Conservation (phyloP, 2,329 filamentous ascomycete genomes). For the Neofusicoccum parvum region DNA sequence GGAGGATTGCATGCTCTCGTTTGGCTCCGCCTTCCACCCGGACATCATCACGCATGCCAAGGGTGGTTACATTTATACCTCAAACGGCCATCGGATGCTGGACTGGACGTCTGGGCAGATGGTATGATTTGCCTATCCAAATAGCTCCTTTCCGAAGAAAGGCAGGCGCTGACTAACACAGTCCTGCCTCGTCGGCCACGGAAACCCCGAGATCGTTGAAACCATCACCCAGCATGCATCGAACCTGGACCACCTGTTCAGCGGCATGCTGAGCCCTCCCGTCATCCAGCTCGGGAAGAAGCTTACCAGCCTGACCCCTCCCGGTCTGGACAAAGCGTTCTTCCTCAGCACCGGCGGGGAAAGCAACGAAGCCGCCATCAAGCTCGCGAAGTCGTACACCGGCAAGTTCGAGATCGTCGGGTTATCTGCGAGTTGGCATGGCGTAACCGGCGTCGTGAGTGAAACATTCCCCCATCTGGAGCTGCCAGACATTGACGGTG, state of each 20-base stretch:
- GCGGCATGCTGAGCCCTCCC: conserved; percentile 39
- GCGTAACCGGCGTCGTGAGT: conserved; percentile 53
- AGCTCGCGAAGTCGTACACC: conserved; percentile 65
- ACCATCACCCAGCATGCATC: conserved; percentile 32
- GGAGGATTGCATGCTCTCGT: conserved; percentile 18
- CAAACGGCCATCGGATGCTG: conserved; percentile 35
- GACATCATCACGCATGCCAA: conserved; percentile 34
- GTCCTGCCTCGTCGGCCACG: conserved; percentile 33
- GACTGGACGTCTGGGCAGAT: conserved; percentile 37
- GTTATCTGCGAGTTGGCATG: conserved; percentile 62
- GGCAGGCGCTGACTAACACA: not conserved
- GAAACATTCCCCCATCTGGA: not conserved
- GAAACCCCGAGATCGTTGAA: conserved; percentile 36
- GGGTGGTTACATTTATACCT: conserved; percentile 34
- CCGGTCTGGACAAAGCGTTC: conserved; percentile 36
- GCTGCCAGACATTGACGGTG: not conserved
- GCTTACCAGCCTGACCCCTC: conserved; percentile 30
- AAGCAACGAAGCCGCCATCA: conserved; percentile 61
- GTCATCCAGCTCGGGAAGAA: conserved; percentile 36
- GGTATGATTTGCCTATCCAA: conserved; percentile 10
- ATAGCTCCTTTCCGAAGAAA: not conserved
- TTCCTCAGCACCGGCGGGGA: conserved; percentile 40
- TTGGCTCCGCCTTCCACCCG: conserved; percentile 28
- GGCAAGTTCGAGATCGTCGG: conserved; percentile 67
- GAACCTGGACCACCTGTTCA: conserved; percentile 38